Evolutionary conservation across 2,329 filamentous ascomycete species (phyloP).

Genomic region (Sarocladiaceae sp.): DNA sequence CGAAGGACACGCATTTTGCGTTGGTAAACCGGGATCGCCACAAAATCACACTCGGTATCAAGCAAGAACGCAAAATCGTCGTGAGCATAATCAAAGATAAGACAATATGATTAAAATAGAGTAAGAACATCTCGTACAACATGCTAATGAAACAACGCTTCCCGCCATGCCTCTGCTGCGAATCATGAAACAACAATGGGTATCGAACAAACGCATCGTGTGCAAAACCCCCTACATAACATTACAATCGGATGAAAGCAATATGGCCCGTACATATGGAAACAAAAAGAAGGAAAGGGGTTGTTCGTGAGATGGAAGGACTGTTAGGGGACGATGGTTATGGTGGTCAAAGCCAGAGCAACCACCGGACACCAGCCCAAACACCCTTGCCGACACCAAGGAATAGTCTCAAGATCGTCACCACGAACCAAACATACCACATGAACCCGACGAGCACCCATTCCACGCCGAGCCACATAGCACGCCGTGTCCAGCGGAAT

Average conservation of each 20-base stretch:
- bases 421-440: slow-evolving; percentile 92
- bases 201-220: slow-evolving; percentile 14
- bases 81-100: neutral
- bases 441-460: slow-evolving; percentile 85
- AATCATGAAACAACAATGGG: neutral
- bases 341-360: slow-evolving; percentile 70
- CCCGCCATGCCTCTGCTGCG: neutral
- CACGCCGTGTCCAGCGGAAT: slow-evolving; percentile 70
- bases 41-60: too few relatives aligned
- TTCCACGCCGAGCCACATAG: slow-evolving; percentile 79
- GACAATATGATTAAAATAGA: neutral
- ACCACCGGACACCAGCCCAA: slow-evolving; percentile 64
- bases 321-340: neutral
- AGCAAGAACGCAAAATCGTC: too few relatives aligned
- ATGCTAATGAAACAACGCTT: neutral
- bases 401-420: slow-evolving; percentile 68
- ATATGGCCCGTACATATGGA: neutral
- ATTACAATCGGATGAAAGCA: neutral
- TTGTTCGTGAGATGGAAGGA: too few relatives aligned
- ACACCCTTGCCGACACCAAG: slow-evolving; percentile 58
- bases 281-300: slow-evolving; percentile 11
- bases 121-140: slow-evolving; percentile 6
- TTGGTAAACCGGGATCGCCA: too few relatives aligned
- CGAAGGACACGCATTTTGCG: too few relatives aligned
- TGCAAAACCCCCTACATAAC: neutral